phyloP scores from a whole-genome alignment of 192 early-diverging fungal species.

The Coemansia reversa region DNA sequence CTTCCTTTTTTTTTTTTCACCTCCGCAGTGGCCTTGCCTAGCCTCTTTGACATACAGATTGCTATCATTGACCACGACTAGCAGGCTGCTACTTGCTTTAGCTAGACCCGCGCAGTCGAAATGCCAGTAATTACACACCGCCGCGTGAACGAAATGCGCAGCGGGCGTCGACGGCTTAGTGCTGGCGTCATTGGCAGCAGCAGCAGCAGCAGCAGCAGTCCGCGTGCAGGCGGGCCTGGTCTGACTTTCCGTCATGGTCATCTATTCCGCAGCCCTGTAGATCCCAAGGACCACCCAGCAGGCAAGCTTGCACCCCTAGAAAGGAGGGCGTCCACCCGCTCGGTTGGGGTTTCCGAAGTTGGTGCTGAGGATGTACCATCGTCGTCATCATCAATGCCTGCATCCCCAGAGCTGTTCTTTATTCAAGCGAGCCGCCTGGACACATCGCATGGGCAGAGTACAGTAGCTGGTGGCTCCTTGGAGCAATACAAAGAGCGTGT shows the following conservation, averaged over 20 bases:
- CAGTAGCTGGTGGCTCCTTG: no score
- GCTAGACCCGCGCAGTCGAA: not conserved
- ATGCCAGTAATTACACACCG: conserved; percentile 56
- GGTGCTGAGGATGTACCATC: conserved; percentile 9
- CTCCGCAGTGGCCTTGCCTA: not conserved
- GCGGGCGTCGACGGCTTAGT: conserved; percentile 52
- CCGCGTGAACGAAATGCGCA: conserved; percentile 49
- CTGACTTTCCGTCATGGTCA: conserved; percentile 10
- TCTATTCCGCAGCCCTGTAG: conserved; percentile 8
- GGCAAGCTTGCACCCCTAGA: conserved; percentile 19
- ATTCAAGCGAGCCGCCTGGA: not conserved
- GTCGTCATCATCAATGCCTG: conserved; percentile 13
- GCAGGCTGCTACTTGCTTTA: not conserved
- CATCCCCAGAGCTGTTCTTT: conserved; percentile 28
- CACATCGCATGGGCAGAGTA: not conserved
- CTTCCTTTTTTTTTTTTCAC: not conserved
- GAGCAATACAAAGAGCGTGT: no score
- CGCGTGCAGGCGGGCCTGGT: conserved; percentile 6
- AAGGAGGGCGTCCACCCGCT: conserved; percentile 17
- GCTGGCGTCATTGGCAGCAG: conserved; percentile 30
- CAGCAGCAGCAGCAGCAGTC: conserved; percentile 2
- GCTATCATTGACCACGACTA: not conserved
- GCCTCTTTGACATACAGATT: not conserved
- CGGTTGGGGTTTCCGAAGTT: conserved; percentile 6
- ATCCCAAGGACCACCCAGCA: conserved; percentile 24